phyloP scores from a whole-genome alignment of 179 eudicot genomes.

The Corrigiola litoralis region DNA sequence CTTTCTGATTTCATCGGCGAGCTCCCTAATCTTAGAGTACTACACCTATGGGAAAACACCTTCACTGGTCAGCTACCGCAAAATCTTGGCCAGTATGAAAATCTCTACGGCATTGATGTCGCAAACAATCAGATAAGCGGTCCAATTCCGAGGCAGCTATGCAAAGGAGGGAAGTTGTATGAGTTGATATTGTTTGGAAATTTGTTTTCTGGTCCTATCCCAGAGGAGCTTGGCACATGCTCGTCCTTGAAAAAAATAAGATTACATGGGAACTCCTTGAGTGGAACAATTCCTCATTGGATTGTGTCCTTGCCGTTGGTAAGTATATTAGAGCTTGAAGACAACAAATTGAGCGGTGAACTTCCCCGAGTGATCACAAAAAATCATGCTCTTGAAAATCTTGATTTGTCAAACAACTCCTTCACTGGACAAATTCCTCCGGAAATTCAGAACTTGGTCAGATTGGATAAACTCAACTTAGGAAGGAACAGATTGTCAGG shows the following conservation, averaged over 20 bases:
- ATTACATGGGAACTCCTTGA: slow-evolving; percentile 36
- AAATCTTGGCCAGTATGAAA: slow-evolving; percentile 50
- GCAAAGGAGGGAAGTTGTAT: slow-evolving; percentile 42
- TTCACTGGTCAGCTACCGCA: slow-evolving; percentile 46
- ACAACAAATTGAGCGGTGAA: slow-evolving; percentile 50
- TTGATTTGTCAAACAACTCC: slow-evolving; percentile 39
- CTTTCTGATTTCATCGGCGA: slow-evolving; percentile 45
- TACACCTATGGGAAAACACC: slow-evolving; percentile 60
- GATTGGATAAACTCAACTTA: slow-evolving; percentile 29
- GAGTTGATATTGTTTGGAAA: slow-evolving; percentile 39
- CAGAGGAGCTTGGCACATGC: slow-evolving; percentile 49
- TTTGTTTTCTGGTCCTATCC: slow-evolving; percentile 52
- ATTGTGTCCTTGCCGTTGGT: slow-evolving; percentile 42
- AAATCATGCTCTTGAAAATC: slow-evolving; percentile 13
- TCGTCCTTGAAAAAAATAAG: slow-evolving; percentile 39
- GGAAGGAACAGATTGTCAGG: slow-evolving; percentile 48
- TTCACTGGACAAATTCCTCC: slow-evolving; percentile 49
- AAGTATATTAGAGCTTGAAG: slow-evolving; percentile 40
- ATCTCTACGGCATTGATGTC: slow-evolving; percentile 39
- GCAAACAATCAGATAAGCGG: slow-evolving; percentile 44
- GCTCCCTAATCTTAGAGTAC: slow-evolving; percentile 38
- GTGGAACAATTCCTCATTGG: slow-evolving; percentile 50
- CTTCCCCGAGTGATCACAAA: slow-evolving; percentile 42
- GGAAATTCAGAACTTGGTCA: slow-evolving; percentile 34
- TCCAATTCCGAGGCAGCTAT: slow-evolving; percentile 50